Evolutionary conservation across 2,329 filamentous ascomycete genomes (phyloP).

Genomic region (Xylariaceae sp.): DNA sequence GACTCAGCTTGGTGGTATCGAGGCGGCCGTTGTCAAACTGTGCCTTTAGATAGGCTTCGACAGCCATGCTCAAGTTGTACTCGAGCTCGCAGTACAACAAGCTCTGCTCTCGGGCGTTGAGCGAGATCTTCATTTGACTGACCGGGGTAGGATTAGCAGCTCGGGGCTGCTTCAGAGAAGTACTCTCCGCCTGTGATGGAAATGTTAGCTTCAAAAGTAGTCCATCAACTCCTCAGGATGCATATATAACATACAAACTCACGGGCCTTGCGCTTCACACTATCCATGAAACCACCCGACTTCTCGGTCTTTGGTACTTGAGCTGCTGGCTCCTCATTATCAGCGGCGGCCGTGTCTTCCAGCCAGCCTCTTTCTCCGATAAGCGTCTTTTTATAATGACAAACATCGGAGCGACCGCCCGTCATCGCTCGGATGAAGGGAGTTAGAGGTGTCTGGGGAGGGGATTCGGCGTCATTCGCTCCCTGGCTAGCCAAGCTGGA

Average conservation of each 20-base stretch:
- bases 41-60: slow-evolving; percentile 48
- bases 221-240: background rate
- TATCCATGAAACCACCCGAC: slow-evolving; percentile 23
- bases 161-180: slow-evolving; percentile 13
- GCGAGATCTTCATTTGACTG: slow-evolving; percentile 38
- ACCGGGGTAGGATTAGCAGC: slow-evolving; percentile 2
- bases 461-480: too few species aligned
- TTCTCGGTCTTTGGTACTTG: slow-evolving; percentile 21
- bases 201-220: slow-evolving; percentile 14
- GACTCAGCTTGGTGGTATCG: slow-evolving; percentile 46
- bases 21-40: slow-evolving; percentile 54
- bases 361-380: slow-evolving; percentile 55
- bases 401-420: slow-evolving; percentile 17
- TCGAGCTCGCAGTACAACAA: slow-evolving; percentile 56
- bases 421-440: slow-evolving; percentile 29
- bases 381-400: slow-evolving; percentile 40
- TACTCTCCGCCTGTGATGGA: slow-evolving; percentile 10
- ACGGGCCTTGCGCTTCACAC: slow-evolving; percentile 44
- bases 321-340: background rate
- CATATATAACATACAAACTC: slow-evolving; percentile 42
- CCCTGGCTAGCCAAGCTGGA: too few species aligned
- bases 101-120: slow-evolving; percentile 52
- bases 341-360: slow-evolving; percentile 34
- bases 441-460: slow-evolving; percentile 10
- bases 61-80: slow-evolving; percentile 46